Evolutionary conservation across 805 yeast genomes (phyloP).

Genomic region (Lachancea meyersii): DNA sequence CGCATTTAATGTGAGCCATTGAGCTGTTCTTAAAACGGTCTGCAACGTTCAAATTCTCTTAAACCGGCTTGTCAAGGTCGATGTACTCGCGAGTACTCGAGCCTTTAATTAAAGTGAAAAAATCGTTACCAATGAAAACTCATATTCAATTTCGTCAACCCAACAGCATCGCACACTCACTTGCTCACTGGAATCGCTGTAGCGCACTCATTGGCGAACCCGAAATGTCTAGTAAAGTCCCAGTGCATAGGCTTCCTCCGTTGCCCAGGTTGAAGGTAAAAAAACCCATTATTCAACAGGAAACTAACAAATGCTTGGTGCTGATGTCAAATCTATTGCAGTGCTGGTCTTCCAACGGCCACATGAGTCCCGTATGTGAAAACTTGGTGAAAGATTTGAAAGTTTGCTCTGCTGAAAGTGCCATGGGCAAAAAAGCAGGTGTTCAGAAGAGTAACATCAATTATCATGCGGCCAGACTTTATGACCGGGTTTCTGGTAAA

Average conservation of each 20-base stretch:
- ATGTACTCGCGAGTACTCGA: not conserved
- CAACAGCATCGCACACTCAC: not conserved
- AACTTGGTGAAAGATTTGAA: constrained; percentile 64
- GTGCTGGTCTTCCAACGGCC: constrained; percentile 96
- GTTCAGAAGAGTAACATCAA: constrained; percentile 40
- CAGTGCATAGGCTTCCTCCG: constrained; percentile 54
- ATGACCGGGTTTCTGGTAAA: constrained; percentile 45
- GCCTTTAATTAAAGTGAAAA: not conserved
- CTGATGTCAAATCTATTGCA: constrained; percentile 78
- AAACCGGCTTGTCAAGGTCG: too few relatives aligned
- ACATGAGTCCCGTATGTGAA: constrained; percentile 63
- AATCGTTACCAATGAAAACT: not conserved
- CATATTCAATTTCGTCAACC: not conserved
- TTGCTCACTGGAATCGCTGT: not conserved
- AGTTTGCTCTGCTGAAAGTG: constrained; percentile 52
- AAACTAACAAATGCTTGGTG: constrained; percentile 69
- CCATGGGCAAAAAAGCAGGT: constrained; percentile 21
- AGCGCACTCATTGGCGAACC: too few relatives aligned
- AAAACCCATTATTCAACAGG: constrained; percentile 50
- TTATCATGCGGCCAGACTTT: constrained; percentile 47
- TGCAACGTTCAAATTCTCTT: too few relatives aligned
- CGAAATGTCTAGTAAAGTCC: constrained; percentile 34
- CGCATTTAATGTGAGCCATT: too few relatives aligned
- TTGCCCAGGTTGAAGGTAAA: constrained; percentile 68
- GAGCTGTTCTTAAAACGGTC: too few relatives aligned